Base-by-base conservation (phyloP, 2,329 filamentous ascomycete genomes). In the Cladophialophora yegresii region DNA sequence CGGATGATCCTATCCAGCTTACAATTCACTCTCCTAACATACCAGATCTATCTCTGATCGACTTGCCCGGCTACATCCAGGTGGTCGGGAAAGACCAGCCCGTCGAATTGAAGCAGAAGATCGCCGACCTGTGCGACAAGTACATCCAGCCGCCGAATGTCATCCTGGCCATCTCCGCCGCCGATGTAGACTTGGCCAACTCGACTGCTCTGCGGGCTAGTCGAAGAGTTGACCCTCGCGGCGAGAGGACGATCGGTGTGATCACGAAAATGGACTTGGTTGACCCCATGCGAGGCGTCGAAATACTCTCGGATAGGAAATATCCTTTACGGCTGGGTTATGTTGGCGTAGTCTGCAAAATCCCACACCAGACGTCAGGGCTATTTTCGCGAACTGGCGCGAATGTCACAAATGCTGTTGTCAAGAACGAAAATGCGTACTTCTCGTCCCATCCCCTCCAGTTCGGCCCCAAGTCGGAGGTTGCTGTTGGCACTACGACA, bases 221-320 rank as follows among this genome's bases (percentile, higher is more conserved):
- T 70, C 86, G 95, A 67, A 86, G 93, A 71, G 93, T 98, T 30
- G 95, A 99, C 73, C 95, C 95, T 1, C 85, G 95, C 66, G 95
- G 95, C 61, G 95, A 99, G 78, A 85, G 95, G 67, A 99, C 95
- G 0, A 99, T 99, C 73, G 95, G 95, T 51, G 95, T 99, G n/a
- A 89, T 99, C 49, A 99, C 95, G 2, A 99, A 99, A 80, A 97
- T 99, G 93, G 95, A 99, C 73, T 83, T 99, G 23, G 93, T 99
- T 7, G 93, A 98, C 71, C 84, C 95, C 2, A 81, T 82, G 7
- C 87, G 93, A 63, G 95, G 93, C 32, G 84, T 86, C 13, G 83
- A 86, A 40, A 91, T 99, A 33, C 82, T 99, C 22, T 88, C 84
- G 28, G 93, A 99, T 75, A 89, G 87, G 74, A 96, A 98, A 75